Conservation (phyloP, 495 filamentous ascomycete genomes). For the Xylaria venustula region DNA sequence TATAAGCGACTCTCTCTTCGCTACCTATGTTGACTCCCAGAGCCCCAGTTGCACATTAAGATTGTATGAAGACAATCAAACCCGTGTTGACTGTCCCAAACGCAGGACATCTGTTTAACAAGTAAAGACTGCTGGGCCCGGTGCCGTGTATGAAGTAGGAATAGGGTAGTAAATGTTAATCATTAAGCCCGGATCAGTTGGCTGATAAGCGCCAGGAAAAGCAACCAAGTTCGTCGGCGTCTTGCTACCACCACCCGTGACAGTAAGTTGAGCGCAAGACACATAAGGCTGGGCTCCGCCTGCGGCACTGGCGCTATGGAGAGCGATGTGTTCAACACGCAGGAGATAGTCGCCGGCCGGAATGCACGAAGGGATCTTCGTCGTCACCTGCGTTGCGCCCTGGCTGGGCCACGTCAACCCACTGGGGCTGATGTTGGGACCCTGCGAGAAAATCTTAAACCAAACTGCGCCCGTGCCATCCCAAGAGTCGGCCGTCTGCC, state of each 20-base stretch:
- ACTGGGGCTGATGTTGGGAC: constrained; percentile 31
- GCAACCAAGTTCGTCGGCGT: constrained; percentile 30
- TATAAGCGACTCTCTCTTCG: background rate
- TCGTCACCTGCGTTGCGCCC: constrained; percentile 33
- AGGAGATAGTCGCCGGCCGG: constrained; percentile 56
- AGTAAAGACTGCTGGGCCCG: constrained; percentile 47
- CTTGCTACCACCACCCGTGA: constrained; percentile 32
- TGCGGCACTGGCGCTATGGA: constrained; percentile 42
- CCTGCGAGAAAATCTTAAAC: constrained; percentile 51
- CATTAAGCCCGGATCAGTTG: constrained; percentile 33
- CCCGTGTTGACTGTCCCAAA: background rate
- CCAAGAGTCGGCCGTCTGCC: constrained; percentile 40
- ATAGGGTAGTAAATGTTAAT: constrained; percentile 41
- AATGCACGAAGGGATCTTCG: constrained; percentile 49
- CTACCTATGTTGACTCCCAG: no score
- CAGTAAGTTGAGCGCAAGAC: constrained; percentile 35
- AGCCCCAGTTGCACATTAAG: background rate
- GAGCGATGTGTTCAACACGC: constrained; percentile 57
- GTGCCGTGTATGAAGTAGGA: constrained; percentile 36
- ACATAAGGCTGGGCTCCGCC: constrained; percentile 53
- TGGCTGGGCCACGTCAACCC: constrained; percentile 39
- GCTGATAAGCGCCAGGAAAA: constrained; percentile 34
- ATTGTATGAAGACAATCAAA: background rate
- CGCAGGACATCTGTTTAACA: constrained; percentile 21
- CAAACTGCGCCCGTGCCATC: constrained; percentile 44